These are phyloP conservation scores for Massariosphaeria phaeospora DNA, from an alignment of 495 filamentous ascomycete species.

Conservation along the genomic window DNA sequence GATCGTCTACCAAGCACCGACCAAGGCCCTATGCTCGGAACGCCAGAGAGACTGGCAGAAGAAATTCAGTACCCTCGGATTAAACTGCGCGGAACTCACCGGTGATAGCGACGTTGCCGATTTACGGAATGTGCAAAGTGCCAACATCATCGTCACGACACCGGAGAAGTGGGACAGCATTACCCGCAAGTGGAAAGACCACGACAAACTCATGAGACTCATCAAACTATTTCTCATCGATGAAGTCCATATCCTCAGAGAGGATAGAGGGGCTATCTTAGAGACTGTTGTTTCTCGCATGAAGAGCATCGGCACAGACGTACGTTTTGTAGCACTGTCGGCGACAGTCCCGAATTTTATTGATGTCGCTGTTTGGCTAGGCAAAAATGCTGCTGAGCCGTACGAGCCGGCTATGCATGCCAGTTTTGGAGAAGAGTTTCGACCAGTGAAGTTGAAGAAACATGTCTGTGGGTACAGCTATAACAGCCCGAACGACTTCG, in stretches of 20 bases:
- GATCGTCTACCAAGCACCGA: constrained; percentile 92
- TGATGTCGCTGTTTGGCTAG: constrained; percentile 91
- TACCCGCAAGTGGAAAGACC: constrained; percentile 92
- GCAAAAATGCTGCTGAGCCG: constrained; percentile 62
- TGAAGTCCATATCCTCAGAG: constrained; percentile 93
- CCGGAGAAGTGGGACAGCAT: constrained; percentile 99
- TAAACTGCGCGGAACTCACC: constrained; percentile 81
- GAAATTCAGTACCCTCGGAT: constrained; percentile 71
- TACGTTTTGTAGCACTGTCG: constrained; percentile 87
- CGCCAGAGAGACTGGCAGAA: constrained; percentile 75
- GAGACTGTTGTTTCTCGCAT: constrained; percentile 96
- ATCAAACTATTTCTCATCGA: constrained; percentile 92
- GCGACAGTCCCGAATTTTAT: constrained; percentile 90
- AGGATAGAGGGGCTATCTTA: constrained; percentile 79
- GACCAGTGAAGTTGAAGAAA: constrained; percentile 83
- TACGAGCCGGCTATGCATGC: constrained; percentile 66
- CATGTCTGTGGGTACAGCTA: constrained; percentile 72
- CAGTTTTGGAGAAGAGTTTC: constrained; percentile 85
- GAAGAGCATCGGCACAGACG: constrained; percentile 82
- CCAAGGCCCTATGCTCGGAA: constrained; percentile 87
- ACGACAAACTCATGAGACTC: constrained; percentile 73
- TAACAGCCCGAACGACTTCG: constrained; percentile 73
- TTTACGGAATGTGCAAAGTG: constrained; percentile 67
- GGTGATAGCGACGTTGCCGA: constrained; percentile 81
- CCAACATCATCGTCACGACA: constrained; percentile 90